Evolutionary conservation across 2,329 filamentous ascomycete genomes (phyloP), one percentile per base, ranked within the genome.

Genomic region (Xylaria sp.): DNA sequence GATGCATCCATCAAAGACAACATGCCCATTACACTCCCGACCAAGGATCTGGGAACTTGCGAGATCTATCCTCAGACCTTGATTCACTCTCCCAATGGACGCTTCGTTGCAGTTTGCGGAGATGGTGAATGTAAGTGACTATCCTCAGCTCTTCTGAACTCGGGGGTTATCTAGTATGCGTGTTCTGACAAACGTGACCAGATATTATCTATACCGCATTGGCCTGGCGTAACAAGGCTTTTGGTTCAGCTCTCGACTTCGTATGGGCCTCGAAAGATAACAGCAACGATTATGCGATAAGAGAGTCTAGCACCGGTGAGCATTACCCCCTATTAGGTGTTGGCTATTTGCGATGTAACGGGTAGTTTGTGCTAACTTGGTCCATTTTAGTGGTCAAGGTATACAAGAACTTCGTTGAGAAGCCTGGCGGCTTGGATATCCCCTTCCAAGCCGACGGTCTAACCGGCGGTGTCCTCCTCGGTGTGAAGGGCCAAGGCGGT

Each of bases 211-310:
- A 97, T 79, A 97, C 94, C 34, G 92, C 94, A 58, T 83, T 97
- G 60, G 93, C 93, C 2, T 96, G 95, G 84, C 87, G 94, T 73
- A 97, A 99, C 77, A 97, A 97, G 79, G 92, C 92, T 2, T 99
- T 99, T 70, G 94, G 94, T 19, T 92, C 91, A 47, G 94, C 93
- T 5, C 79, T 97, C 55, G 94, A 99, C 76, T 99, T 99, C 74
- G 92, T 90, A 9, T 99, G 94, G 94, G 93, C 89, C 0, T 91
- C 90, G 50, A 97, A 96, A 76, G 93, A 97, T 60, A 96, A 97
- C 76, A 96, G 91, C 78, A 97, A 97, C 74, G 94, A 99, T 74
- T 97, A 96, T 72, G 94, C 94, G 46, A 97, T 99, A 68, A 88
- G 94, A 42, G 94, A 99, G 76, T 97, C 92, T 3, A 78, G 89